Evolutionary conservation across 108 stramenopile genomes (phyloP), one percentile per base, ranked within the genome.

Genomic region (Cyclotella sp.): DNA sequence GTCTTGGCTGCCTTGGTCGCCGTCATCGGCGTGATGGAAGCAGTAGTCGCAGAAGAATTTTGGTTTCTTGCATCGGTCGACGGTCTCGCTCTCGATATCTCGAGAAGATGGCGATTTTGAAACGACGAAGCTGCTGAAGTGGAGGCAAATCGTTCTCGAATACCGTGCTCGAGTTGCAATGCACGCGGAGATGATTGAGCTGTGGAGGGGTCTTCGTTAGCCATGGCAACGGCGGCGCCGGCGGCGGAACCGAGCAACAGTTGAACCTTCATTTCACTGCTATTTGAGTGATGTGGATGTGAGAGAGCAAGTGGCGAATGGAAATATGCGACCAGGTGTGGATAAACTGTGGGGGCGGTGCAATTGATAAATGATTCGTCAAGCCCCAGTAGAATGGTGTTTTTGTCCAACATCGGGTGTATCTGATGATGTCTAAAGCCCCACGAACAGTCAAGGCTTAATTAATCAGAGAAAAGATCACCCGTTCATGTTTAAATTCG

Each of bases 221-320:
- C 24, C 12, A 57, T 21, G 24, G 21, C 24, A 3, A 24, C 21
- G 55, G 55, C 55, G n/a, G 55, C 60, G 3, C 11, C 60, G 15
- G 34, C 60, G 19, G 60, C n/a, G 29, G 60, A 61, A 30, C 11
- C 13, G 29, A 61, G 34, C 34, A 39, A 30, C 7, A 16, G 30
- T 39, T 61, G 60, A 30, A 61, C 34, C 60, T 61, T 61, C 60
- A 61, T 61, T n/a, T n/a, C n/a, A n/a, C n/a, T n/a, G n/a, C n/a
- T n/a, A n/a, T n/a, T n/a, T n/a, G n/a, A n/a, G n/a, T n/a, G n/a
- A n/a, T n/a, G 34, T 5, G 34, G 34, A 34, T 34, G 4, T 6
- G 34, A 34, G 34, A 34, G 34, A 34, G 34, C 34, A 5, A 34
- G 34, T 6, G 34, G 34, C 34, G 34, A 34, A 34, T 6, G 34